A percentile compares a stretch with the other conserved stretches of the same genome.
These are phyloP conservation scores for Coleophoma eucalyptorum DNA, from an alignment of 2,329 filamentous ascomycete species.

Conservation along the genomic window DNA sequence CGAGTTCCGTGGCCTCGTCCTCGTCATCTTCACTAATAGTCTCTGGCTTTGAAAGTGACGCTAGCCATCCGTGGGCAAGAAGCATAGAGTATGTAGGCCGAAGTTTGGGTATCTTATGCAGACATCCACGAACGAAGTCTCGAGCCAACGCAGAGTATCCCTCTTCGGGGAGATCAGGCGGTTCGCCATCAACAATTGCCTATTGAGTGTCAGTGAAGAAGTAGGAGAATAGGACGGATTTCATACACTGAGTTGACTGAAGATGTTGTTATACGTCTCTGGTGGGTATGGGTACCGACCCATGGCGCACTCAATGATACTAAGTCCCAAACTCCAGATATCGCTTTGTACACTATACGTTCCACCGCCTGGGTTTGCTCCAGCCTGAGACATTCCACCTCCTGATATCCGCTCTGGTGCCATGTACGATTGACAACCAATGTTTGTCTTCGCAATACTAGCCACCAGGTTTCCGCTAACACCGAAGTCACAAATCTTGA, in stretches of 20 bases:
- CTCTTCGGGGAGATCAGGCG: conserved; percentile 76
- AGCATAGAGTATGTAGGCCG: conserved; percentile 94
- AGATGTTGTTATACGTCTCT: conserved; percentile 97
- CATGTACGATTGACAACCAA: conserved; percentile 99
- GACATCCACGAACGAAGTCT: conserved; percentile 83
- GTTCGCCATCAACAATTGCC: conserved; percentile 98
- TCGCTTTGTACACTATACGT: conserved; percentile 98
- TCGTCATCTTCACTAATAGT: conserved; percentile 70
- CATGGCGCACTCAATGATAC: conserved; percentile 93
- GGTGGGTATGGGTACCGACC: conserved; percentile 95
- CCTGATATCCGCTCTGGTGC: conserved; percentile 92
- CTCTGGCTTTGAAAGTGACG: conserved; percentile 69
- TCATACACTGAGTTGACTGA: conserved; percentile 94
- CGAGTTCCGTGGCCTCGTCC: conserved; percentile 29
- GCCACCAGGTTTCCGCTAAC: conserved; percentile 95
- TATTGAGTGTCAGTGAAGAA: conserved; percentile 32
- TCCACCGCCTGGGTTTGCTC: conserved; percentile 65
- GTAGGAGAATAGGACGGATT: conserved; percentile 18
- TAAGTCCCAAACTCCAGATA: conserved; percentile 93
- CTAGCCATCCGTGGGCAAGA: conserved; percentile 85
- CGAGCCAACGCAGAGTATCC: conserved; percentile 76
- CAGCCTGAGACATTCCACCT: conserved; percentile 70
- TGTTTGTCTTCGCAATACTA: conserved; percentile 97
- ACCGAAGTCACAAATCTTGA: conserved; percentile 99
- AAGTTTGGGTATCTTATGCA: conserved; percentile 88